Conservation (phyloP, 352 stramenopile genomes). For the Phytophthora nicotianae region DNA sequence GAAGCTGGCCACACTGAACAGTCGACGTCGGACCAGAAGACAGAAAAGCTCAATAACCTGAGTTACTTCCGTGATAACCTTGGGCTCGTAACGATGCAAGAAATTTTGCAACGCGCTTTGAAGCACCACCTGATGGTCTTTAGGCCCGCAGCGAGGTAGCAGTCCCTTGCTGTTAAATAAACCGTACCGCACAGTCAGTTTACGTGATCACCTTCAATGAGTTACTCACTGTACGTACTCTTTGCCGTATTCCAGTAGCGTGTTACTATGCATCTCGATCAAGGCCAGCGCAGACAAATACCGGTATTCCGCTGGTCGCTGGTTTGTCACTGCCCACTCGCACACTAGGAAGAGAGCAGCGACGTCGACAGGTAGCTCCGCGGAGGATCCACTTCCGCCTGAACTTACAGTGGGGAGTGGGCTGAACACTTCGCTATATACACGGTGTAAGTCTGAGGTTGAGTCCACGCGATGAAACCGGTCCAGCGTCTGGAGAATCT, state of each 20-base stretch:
- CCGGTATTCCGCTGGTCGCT: slow-evolving; percentile 80
- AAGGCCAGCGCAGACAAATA: slow-evolving; percentile 81
- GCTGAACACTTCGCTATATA: slow-evolving; percentile 79
- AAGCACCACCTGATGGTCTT: slow-evolving; percentile 71
- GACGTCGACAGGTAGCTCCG: slow-evolving; percentile 70
- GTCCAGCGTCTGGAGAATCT: slow-evolving; percentile 79
- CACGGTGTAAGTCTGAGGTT: slow-evolving; percentile 66
- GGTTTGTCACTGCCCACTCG: slow-evolving; percentile 84
- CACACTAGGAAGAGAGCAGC: slow-evolving; percentile 76
- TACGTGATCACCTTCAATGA: not conserved
- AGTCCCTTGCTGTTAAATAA: slow-evolving; percentile 46
- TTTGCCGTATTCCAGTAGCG: slow-evolving; percentile 63
- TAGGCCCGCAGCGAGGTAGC: slow-evolving; percentile 39
- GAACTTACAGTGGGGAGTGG: slow-evolving; percentile 41
- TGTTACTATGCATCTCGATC: slow-evolving; percentile 83
- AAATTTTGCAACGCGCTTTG: slow-evolving; percentile 80
- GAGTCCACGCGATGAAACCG: slow-evolving; percentile 82
- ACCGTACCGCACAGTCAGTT: slow-evolving; percentile 15
- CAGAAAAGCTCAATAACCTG: slow-evolving; percentile 86
- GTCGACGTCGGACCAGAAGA: slow-evolving; percentile 68
- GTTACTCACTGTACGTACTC: slow-evolving; percentile 41
- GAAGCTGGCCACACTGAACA: slow-evolving; percentile 79
- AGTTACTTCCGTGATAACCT: slow-evolving; percentile 76
- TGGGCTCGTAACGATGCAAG: slow-evolving; percentile 76
- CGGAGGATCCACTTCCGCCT: slow-evolving; percentile 16